phyloP scores from a whole-genome alignment of 768 basidiomycete species.

The Tubosaeta brunneosetosa region DNA sequence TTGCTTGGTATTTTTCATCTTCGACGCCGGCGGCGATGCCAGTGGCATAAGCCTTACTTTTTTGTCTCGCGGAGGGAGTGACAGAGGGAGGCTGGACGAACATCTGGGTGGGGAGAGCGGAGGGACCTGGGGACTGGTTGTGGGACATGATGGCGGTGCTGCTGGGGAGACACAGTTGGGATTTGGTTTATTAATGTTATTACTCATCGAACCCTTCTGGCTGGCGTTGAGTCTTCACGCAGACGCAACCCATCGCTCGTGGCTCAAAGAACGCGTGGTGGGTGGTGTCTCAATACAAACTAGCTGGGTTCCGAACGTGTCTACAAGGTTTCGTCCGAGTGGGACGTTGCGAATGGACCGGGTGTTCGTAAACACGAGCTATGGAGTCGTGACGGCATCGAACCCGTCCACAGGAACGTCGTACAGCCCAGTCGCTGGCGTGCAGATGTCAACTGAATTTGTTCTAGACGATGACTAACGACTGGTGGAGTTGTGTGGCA shows the following conservation, averaged over 20 bases:
- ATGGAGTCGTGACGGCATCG: slow-evolving; percentile 17
- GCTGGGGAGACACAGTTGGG: slow-evolving; percentile 23
- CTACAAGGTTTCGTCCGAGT: neutral
- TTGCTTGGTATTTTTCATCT: slow-evolving; percentile 81
- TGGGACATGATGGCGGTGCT: slow-evolving; percentile 60
- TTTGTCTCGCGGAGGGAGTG: slow-evolving; percentile 40
- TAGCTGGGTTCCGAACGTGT: neutral
- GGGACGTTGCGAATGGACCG: neutral
- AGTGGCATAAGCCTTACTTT: slow-evolving; percentile 43
- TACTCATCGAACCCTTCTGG: slow-evolving; percentile 20
- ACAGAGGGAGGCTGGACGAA: slow-evolving; percentile 26
- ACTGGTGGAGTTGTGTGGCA: slow-evolving; percentile 8
- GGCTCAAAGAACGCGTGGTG: neutral
- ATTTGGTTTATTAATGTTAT: slow-evolving; percentile 20
- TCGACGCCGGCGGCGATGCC: slow-evolving; percentile 78
- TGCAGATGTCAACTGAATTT: neutral
- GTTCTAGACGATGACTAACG: neutral
- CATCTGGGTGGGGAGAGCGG: slow-evolving; percentile 39
- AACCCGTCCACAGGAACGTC: slow-evolving; percentile 20
- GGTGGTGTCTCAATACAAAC: neutral
- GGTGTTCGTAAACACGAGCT: neutral
- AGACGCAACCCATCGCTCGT: slow-evolving; percentile 10
- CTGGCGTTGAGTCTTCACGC: slow-evolving; percentile 26
- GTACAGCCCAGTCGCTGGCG: neutral
- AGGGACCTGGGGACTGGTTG: slow-evolving; percentile 53